Evolutionary conservation across 805 yeast genomes (phyloP).

Genomic region (Jamesozyma gamospora): DNA sequence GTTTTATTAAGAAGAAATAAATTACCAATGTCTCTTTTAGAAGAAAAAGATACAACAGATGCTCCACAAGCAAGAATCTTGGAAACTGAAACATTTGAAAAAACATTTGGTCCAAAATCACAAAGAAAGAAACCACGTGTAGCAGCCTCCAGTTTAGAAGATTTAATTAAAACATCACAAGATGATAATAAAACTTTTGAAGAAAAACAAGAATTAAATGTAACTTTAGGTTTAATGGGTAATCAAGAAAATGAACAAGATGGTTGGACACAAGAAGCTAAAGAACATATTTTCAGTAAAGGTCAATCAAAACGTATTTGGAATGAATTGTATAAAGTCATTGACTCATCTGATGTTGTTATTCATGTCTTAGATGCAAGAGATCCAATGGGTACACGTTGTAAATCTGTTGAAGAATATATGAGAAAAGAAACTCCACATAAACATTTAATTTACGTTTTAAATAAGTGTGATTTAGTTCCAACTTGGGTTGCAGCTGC

Average conservation of each 20-base stretch:
- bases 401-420: conserved; percentile 86
- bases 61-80: conserved; percentile 72
- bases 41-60: conserved; percentile 70
- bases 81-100: conserved; percentile 76
- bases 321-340: conserved; percentile 95
- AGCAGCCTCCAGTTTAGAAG: conserved; percentile 70
- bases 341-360: conserved; percentile 95
- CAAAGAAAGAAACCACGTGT: conserved; percentile 86
- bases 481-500: conserved; percentile 99
- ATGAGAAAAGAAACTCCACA: conserved; percentile 91
- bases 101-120: conserved; percentile 89
- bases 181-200: conserved; percentile 49
- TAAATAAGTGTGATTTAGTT: conserved; percentile 95
- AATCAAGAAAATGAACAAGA: conserved; percentile 49
- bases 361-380: conserved; percentile 95
- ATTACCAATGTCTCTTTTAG: conserved; percentile 88
- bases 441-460: conserved; percentile 86
- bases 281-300: conserved; percentile 89
- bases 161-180: conserved; percentile 51
- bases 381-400: conserved; percentile 94
- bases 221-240: conserved; percentile 77
- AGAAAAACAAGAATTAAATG: conserved; percentile 66
- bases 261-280: conserved; percentile 83
- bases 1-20: conserved; percentile 82
- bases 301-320: conserved; percentile 98